Percentiles rank a stretch among this genome's conserved stretches.
These are phyloP conservation scores for Xerocomus cyaneibrunnescens DNA, from an alignment of 1,284 basidiomycete genomes.

Conservation along the genomic window DNA sequence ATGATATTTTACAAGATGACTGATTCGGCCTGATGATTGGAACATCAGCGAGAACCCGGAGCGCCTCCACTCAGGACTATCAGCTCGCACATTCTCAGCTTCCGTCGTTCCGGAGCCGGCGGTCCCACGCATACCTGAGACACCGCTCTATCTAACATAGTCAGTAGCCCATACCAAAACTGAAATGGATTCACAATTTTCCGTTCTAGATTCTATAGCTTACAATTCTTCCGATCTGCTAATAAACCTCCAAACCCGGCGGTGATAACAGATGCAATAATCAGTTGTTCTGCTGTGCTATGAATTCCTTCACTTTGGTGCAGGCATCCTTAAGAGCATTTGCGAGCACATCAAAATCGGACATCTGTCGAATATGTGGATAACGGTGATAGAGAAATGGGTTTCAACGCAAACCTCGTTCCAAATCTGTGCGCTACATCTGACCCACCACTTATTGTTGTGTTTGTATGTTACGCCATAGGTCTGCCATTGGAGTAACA, in stretches of 20 bases:
- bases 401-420: conserved; percentile 53
- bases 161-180: neutral
- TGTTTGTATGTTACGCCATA: conserved; percentile 47
- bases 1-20: too few relatives aligned
- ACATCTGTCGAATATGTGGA: conserved; percentile 23
- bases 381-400: too few relatives aligned
- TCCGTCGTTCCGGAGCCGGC: too few relatives aligned
- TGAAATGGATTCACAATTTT: neutral
- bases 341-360: conserved; percentile 33
- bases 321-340: conserved; percentile 28
- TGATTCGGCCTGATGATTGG: too few relatives aligned
- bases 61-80: too few relatives aligned
- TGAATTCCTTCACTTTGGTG: conserved; percentile 18
- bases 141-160: too few relatives aligned
- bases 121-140: too few relatives aligned
- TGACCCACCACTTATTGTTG: conserved; percentile 66
- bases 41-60: too few relatives aligned
- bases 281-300: conserved; percentile 7
- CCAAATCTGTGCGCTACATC: conserved; percentile 73
- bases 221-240: neutral
- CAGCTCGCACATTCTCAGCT: too few relatives aligned
- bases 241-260: neutral
- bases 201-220: neutral
- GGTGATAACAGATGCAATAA: neutral
- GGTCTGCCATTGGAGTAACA: conserved; percentile 43